Evolutionary conservation across 1,284 basidiomycete species (phyloP).

Genomic region (Neolentinus lepideus): DNA sequence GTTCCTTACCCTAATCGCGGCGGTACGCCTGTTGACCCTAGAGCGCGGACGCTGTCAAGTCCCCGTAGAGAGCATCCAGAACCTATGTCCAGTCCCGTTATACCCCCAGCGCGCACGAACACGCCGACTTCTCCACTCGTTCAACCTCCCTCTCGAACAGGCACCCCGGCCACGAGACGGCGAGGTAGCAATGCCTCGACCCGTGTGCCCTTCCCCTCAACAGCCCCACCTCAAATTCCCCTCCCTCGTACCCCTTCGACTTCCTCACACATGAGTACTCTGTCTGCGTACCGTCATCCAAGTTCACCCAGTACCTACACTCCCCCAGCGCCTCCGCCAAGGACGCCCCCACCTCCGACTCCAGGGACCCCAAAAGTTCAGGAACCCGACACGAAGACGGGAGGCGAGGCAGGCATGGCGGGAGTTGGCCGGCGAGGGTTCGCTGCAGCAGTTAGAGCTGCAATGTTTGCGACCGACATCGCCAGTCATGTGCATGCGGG

Average conservation of each 20-base stretch:
- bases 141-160: slow-evolving; percentile 7
- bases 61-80: background rate
- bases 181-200: background rate
- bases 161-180: background rate
- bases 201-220: background rate
- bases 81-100: background rate
- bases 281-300: background rate
- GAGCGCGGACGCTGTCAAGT: background rate
- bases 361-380: background rate
- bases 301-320: background rate
- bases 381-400: slow-evolving; percentile 53
- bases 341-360: background rate
- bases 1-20: background rate
- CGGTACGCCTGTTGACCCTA: background rate
- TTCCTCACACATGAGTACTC: background rate
- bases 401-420: slow-evolving; percentile 84
- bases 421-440: slow-evolving; percentile 84
- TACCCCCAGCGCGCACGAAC: slow-evolving; percentile 2
- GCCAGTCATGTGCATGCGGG: slow-evolving; percentile 9
- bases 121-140: slow-evolving; percentile 11
- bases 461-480: slow-evolving; percentile 40
- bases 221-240: background rate
- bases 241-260: background rate
- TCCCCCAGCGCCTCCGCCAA: background rate
- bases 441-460: slow-evolving; percentile 69